phyloP scores from a whole-genome alignment of 768 basidiomycete genomes.

The Podaxis carcinomalis region DNA sequence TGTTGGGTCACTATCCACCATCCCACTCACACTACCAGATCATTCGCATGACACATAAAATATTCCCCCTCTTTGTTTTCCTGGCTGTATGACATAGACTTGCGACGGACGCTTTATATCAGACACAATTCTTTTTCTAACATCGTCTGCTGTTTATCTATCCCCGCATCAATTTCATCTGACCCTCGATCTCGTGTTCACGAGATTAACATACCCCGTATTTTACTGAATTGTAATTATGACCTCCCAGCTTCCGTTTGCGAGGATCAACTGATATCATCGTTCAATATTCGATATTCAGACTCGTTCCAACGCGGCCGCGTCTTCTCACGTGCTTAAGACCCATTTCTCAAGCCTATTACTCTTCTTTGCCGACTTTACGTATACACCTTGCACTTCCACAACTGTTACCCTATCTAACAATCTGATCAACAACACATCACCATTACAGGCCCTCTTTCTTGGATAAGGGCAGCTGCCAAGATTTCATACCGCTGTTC shows the following conservation, averaged over 20 bases:
- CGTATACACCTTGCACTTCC: background rate
- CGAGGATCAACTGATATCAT: background rate
- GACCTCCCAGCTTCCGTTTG: background rate
- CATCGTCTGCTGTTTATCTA: background rate
- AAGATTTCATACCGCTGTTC: background rate
- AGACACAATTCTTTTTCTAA: background rate
- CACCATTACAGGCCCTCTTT: background rate
- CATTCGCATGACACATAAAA: background rate
- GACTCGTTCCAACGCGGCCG: background rate
- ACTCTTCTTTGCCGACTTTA: background rate
- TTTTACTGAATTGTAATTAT: background rate
- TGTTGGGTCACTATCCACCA: background rate
- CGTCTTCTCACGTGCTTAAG: background rate
- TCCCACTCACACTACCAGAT: background rate
- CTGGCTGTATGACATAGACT: slow-evolving; percentile 13
- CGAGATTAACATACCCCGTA: slow-evolving; percentile 1
- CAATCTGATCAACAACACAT: background rate
- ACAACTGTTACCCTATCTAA: background rate
- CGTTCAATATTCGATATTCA: background rate
- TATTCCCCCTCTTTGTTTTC: background rate
- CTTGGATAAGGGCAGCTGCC: background rate
- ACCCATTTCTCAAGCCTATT: background rate
- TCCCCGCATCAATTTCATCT: background rate
- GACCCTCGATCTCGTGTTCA: background rate
- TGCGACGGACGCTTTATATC: background rate